Percentiles rank a stretch among this genome's conserved stretches.
These are phyloP conservation scores for Populus pruinosa DNA, from an alignment of 345 rosid species.

Conservation along the genomic window DNA sequence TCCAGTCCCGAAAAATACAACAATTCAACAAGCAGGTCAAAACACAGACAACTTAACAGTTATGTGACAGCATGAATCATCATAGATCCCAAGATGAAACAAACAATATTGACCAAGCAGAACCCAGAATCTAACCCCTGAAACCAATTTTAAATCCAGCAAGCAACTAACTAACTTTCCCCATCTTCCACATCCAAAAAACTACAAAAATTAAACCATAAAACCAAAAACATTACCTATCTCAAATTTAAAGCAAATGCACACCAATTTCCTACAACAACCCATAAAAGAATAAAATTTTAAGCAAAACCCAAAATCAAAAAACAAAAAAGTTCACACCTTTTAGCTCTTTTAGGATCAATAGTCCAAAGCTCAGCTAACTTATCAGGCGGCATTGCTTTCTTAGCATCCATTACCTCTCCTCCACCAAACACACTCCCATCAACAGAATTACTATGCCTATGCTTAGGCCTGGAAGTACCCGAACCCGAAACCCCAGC, in stretches of 20 bases:
- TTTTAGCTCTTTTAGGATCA: slow-evolving; percentile 87
- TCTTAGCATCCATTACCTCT: slow-evolving; percentile 74
- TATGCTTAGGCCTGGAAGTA: slow-evolving; percentile 45
- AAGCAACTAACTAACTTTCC: neutral
- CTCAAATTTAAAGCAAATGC: neutral
- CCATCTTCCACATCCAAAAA: neutral
- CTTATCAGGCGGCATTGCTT: slow-evolving; percentile 87
- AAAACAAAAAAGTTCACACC: slow-evolving; percentile 34
- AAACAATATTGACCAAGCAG: neutral
- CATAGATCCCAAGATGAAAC: neutral
- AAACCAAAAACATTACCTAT: neutral
- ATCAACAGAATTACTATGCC: slow-evolving; percentile 74
- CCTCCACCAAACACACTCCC: slow-evolving; percentile 52
- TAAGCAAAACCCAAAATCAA: neutral
- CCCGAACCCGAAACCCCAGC: neutral
- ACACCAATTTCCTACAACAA: neutral
- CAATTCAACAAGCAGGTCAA: neutral
- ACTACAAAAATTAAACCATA: neutral
- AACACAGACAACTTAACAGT: too few species aligned
- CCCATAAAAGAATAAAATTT: neutral
- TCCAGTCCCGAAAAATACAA: neutral
- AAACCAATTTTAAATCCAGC: neutral
- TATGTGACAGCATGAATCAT: too few species aligned
- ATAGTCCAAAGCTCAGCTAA: slow-evolving; percentile 71
- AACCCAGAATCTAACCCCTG: neutral